Evolutionary conservation across 352 stramenopile genomes (phyloP), one percentile per base, ranked within the genome.

Genomic region (Thraustochytrium striatum): DNA sequence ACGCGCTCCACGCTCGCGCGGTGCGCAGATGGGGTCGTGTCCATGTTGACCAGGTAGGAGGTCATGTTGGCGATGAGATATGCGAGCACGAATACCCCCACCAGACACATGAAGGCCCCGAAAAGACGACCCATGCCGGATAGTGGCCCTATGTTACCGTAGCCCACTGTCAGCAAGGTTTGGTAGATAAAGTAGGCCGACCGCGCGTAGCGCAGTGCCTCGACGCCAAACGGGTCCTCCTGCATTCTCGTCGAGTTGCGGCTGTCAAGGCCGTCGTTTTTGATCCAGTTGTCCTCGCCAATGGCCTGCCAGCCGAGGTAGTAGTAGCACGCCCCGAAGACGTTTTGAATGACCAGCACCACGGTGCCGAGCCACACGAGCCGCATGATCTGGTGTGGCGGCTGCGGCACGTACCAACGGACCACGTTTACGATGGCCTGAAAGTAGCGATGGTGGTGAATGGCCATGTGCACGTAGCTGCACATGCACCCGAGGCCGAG

Each of bases 31-130:
- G 69, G 52, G 0, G 69, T 79, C 13, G 52, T 39, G 35, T 79
- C 69, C 11, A 69, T 62, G 35, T 79, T 79, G 32, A 79, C n/a
- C n/a, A 79, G 69, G 39, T 52, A 79, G 11, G 69, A 79, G 9
- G 69, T 79, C 7, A 79, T 9, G 69, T 79, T 79, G 25, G 69
- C 69, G 21, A 79, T 52, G 32, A 79, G 44, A 50, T 79, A 61
- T 3, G 69, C 69, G 32, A 79, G 44, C 19, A 79, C n/a, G 19
- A 69, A 79, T 2, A 79, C 69, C 0, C 69, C 69, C 0, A 50
- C 50, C 30, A 79, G 69, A 13, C 47, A 79, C 11, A 79, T 3
- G 47, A 73, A 1, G 28, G 58, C 9, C 8, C 9, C 47, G 33
- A 79, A 70, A 9, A 55, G 11, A 19, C 69, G 69, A 35, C 72